Conservation (phyloP, 2,329 filamentous ascomycete species). For the Samsoniella hepiali region DNA sequence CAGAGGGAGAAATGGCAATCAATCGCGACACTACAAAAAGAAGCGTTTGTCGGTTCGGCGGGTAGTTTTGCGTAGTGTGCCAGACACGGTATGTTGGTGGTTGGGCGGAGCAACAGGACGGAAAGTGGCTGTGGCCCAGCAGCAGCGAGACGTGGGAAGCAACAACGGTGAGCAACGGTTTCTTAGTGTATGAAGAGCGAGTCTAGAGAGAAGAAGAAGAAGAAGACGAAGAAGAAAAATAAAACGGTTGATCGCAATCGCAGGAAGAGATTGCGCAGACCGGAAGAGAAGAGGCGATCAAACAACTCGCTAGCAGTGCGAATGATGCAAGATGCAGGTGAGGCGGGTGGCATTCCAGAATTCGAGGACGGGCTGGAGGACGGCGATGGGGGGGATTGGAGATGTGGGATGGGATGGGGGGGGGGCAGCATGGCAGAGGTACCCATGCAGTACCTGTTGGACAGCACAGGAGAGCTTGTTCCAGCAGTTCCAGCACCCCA, state of each 20-base stretch:
- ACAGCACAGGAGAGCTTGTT: not conserved
- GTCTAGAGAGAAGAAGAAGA: not conserved
- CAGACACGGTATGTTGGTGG: not conserved
- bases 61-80: not conserved
- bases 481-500: not conserved
- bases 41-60: not conserved
- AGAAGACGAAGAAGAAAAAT: not conserved
- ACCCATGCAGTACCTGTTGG: slow-evolving; percentile 9
- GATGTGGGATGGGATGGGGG: not conserved
- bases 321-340: slow-evolving; percentile 11
- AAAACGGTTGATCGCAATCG: not conserved
- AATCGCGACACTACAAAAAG: not conserved
- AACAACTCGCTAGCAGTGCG: slow-evolving; percentile 9
- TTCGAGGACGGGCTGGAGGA: not conserved
- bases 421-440: not conserved
- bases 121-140: not conserved
- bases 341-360: not conserved
- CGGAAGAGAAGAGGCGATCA: not conserved
- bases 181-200: not conserved
- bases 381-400: not conserved
- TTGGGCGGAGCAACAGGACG: not conserved
- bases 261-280: not conserved
- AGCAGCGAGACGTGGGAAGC: not conserved
- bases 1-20: not conserved
- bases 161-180: not conserved